Percentiles rank a stretch among this genome's conserved stretches.
Evolutionary conservation across 1,284 basidiomycete genomes (phyloP).

Genomic region (Rhodotorula sp.): DNA sequence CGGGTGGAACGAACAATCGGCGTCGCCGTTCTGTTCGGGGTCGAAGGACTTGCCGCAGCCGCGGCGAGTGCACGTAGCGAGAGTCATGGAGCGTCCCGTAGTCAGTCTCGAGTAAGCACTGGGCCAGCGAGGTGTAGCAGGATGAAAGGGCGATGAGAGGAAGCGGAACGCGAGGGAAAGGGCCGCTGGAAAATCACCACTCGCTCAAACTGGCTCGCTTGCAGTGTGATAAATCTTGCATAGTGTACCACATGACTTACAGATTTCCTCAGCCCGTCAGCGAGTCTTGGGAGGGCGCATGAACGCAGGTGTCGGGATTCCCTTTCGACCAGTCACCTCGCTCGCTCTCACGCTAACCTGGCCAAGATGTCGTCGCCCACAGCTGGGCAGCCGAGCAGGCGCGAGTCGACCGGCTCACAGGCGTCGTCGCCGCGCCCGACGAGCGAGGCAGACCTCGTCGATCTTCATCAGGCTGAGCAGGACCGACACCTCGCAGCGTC

Average conservation of each 20-base stretch:
- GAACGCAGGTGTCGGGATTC: no score
- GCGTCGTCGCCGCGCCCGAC: conserved; percentile 23
- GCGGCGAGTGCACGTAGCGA: conserved; percentile 32
- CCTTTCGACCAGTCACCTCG: background rate
- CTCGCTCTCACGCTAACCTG: background rate
- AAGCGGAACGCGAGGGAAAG: background rate
- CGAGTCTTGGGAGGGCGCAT: background rate
- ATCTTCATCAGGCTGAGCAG: conserved; percentile 32
- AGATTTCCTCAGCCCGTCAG: background rate
- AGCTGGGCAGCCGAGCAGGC: background rate
- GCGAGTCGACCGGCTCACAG: background rate
- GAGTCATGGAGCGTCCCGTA: background rate
- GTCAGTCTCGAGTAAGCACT: background rate
- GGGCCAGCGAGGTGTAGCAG: background rate
- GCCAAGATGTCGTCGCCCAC: conserved; percentile 2
- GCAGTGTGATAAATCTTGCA: background rate
- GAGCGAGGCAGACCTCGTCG: conserved; percentile 22
- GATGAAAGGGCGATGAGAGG: background rate
- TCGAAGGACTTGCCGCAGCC: conserved; percentile 74
- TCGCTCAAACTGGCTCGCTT: background rate
- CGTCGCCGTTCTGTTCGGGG: conserved; percentile 56
- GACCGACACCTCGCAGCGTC: conserved; percentile 33
- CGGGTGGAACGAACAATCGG: conserved; percentile 73
- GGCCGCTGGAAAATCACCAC: background rate
- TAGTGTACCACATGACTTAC: background rate